Evolutionary conservation across 345 rosid genomes (phyloP), one percentile per base, ranked within the genome.

Genomic region (Capsella bursapastoris): DNA sequence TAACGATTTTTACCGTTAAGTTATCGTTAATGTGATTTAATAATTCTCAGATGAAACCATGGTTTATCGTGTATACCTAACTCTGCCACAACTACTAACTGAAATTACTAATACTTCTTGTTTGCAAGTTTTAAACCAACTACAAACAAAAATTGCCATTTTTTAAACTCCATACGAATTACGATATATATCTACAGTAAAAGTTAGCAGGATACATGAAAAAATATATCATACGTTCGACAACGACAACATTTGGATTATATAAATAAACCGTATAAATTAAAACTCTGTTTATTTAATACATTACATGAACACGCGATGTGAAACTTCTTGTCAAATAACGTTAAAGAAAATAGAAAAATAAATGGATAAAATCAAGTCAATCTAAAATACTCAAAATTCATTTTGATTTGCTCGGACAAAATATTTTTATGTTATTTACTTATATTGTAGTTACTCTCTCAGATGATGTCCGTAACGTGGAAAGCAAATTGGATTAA

Each of bases 1-100:
- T 51, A 68, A 68, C 68, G 62, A 67, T 31, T 14, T 32, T 68
- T 45, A 68, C 74, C 58, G 79, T 8, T 68, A 61, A 61, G 5
- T 68, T 75, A 62, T 61, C 50, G 63, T 75, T 75, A 41, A n/a
- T 25, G 22, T 41, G n/a, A 68, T 60, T 68, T 59, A 41, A 43
- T 22, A 31, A 75, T 43, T 31, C 14, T 43, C 31, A 41, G 14
- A 52, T 40, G 57, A 40, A 58, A 68, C 53, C 64, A 75, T 61
- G 18, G 73, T 41, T 68, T 59, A 38, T 59, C 40, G 68, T 32
- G 69, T 34, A 68, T 28, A 68, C 69, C 78, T 68, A 75, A 75
- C 43, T 75, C n/a, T 60, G 57, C 64, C 79, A 68, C 74, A 75
- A 68, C 79, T 43, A 75, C 69, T 32, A 68, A 68, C 79, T 25